Base-by-base conservation (phyloP, 2,329 filamentous ascomycete genomes). In the Aspergillus ustus region DNA sequence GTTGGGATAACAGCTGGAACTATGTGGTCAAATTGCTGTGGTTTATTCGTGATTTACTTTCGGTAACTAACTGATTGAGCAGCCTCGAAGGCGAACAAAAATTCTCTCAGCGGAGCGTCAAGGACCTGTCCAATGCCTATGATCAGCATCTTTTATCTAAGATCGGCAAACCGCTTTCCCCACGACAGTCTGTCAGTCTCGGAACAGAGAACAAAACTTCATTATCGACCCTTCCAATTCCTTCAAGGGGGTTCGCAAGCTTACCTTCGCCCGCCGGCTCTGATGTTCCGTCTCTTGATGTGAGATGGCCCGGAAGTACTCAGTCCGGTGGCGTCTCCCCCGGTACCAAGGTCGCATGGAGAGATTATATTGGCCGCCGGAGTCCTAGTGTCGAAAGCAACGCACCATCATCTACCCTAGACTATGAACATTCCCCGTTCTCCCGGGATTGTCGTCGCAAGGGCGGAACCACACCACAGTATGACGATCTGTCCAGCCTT, bases 81-180 rank as follows among this genome's bases (percentile, higher is more conserved):
- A 86, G 85, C 70, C 76, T 87, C 59, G 85, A 86, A 66, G 86
- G 85, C 69, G 86, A 88, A 73, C 80, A 80, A 54, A 83, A 87
- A 64, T 80, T 88, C 52, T 86, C 85, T 51, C 81, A 84, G 65
- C 79, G 83, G 63, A 83, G 84, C 51, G 81, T 87, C 45, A 82
- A 85, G 66, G 82, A 80, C 60, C 87, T 85, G 2, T 87, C 85
- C 25, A 84, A 87, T 69, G 84, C 83, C 34, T 89, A 88, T 73
- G 86, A 89, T 69, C 84, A 87, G 71, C 84, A 86, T 63, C 75
- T 88, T 13, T 74, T 89, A 28, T 86, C 85, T 52, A 87, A 86
- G 66, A 88, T 88, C 61, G 85, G 85, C 34, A 86, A 86, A 51
- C 82, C 84, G 6, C 83, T 83, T 60, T 86, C 85, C 7, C 83